Percentiles rank a stretch among this genome's conserved stretches.
Conservation (phyloP, 2,329 filamentous ascomycete genomes). For the Penicillium carneum region DNA sequence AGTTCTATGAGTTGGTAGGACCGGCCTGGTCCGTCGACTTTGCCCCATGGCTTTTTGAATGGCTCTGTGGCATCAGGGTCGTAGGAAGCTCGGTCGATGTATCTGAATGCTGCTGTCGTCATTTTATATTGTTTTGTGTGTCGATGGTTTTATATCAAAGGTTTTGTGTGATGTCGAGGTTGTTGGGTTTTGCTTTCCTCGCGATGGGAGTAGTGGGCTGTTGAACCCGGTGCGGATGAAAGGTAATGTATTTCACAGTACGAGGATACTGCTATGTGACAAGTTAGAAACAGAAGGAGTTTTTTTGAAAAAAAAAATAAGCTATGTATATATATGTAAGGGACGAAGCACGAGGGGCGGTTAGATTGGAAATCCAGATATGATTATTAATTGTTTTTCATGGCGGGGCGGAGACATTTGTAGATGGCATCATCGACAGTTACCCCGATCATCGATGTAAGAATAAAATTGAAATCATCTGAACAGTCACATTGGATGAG, state of each 20-base stretch:
- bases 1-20: conserved; percentile 61
- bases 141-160: neutral
- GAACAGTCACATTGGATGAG: neutral
- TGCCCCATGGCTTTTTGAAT: conserved; percentile 65
- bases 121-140: conserved; percentile 47
- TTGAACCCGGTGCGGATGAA: neutral
- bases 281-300: neutral
- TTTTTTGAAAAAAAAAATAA: neutral
- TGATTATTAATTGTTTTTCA: conserved; percentile 9
- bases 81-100: conserved; percentile 65
- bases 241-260: neutral
- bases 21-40: conserved; percentile 67
- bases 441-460: neutral
- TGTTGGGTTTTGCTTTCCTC: neutral
- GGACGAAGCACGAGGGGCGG: neutral
- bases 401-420: conserved; percentile 4
- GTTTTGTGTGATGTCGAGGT: neutral
- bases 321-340: neutral
- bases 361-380: neutral
- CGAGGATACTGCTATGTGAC: neutral
- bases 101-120: conserved; percentile 66
- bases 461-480: neutral
- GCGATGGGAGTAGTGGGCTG: neutral
- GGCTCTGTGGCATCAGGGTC: conserved; percentile 43
- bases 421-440: neutral